A percentile compares a stretch with the other conserved stretches of the same genome.
Evolutionary conservation across 345 rosid species (phyloP).

Genomic region (Viola odorata): DNA sequence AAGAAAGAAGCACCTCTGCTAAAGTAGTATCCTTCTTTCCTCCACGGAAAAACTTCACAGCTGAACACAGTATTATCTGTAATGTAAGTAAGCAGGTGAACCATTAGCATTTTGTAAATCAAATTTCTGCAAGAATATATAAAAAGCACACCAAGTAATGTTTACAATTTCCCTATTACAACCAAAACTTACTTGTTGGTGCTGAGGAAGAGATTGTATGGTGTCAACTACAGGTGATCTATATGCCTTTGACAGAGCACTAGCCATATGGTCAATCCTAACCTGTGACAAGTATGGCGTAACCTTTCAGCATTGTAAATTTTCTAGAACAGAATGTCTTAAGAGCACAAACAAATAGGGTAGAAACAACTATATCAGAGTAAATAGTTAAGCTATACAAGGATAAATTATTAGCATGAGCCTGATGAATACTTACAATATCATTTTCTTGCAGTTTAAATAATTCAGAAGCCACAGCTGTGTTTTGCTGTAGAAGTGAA

Average conservation of each 20-base stretch:
- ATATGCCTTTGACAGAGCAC: conserved; percentile 77
- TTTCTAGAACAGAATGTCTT: not conserved
- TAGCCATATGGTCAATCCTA: conserved; percentile 73
- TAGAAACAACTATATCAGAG: no score
- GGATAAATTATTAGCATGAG: not conserved
- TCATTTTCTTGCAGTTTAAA: conserved; percentile 20
- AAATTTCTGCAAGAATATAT: no score
- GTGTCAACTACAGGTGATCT: conserved; percentile 75
- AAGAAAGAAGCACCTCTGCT: conserved; percentile 48
- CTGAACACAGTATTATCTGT: conserved; percentile 79
- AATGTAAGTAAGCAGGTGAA: not conserved
- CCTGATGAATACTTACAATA: conserved; percentile 31
- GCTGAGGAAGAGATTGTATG: conserved; percentile 89
- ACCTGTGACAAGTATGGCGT: conserved; percentile 39
- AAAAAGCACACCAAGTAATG: not conserved
- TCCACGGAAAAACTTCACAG: conserved; percentile 68
- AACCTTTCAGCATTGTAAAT: not conserved
- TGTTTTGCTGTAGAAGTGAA: conserved; percentile 17
- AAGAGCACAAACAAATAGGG: no score
- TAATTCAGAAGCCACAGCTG: conserved; percentile 23
- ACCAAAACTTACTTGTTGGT: conserved; percentile 68
- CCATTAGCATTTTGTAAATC: not conserved
- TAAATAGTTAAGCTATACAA: no score
- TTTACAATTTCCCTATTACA: not conserved
- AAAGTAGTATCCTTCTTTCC: conserved; percentile 72